Evolutionary conservation across 768 basidiomycete genomes (phyloP).

Genomic region (Suillus discolor): DNA sequence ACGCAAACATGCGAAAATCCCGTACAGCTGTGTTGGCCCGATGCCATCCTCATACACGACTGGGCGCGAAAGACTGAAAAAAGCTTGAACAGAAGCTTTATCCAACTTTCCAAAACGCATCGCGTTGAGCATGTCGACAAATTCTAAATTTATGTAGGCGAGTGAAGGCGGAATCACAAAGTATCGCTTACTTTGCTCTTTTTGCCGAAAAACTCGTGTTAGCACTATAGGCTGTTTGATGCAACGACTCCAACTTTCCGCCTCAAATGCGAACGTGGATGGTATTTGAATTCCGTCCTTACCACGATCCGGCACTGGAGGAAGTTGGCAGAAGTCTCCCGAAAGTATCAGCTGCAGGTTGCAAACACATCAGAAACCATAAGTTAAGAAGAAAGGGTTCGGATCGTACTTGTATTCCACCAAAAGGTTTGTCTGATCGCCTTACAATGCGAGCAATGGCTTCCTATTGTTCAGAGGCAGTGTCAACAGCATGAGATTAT

Average conservation of each 20-base stretch:
- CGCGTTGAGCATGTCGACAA: slow-evolving; percentile 85
- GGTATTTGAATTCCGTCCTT: slow-evolving; percentile 49
- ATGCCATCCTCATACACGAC: slow-evolving; percentile 72
- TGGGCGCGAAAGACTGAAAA: slow-evolving; percentile 56
- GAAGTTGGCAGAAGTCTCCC: slow-evolving; percentile 91
- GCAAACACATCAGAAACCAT: slow-evolving; percentile 4
- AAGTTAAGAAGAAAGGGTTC: slow-evolving; percentile 3
- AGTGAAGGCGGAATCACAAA: neutral
- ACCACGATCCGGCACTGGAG: slow-evolving; percentile 67
- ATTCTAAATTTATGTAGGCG: slow-evolving; percentile 38
- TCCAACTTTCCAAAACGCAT: slow-evolving; percentile 78
- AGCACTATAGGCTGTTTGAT: slow-evolving; percentile 59
- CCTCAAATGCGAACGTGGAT: slow-evolving; percentile 78
- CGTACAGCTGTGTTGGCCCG: slow-evolving; percentile 80
- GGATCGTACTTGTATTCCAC: slow-evolving; percentile 89
- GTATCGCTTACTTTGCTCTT: slow-evolving; percentile 60
- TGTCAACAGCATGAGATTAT: slow-evolving; percentile 32
- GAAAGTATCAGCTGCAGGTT: slow-evolving; percentile 69
- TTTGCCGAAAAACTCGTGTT: slow-evolving; percentile 84
- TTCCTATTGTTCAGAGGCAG: slow-evolving; percentile 48
- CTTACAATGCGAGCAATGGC: slow-evolving; percentile 62
- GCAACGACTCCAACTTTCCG: slow-evolving; percentile 68
- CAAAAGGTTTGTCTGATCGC: slow-evolving; percentile 61
- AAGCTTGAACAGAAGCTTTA: slow-evolving; percentile 43
- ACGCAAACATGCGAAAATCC: slow-evolving; percentile 4